These are phyloP conservation scores for Pelagomonas calceolata DNA, from an alignment of 108 stramenopile genomes.

Conservation along the genomic window DNA sequence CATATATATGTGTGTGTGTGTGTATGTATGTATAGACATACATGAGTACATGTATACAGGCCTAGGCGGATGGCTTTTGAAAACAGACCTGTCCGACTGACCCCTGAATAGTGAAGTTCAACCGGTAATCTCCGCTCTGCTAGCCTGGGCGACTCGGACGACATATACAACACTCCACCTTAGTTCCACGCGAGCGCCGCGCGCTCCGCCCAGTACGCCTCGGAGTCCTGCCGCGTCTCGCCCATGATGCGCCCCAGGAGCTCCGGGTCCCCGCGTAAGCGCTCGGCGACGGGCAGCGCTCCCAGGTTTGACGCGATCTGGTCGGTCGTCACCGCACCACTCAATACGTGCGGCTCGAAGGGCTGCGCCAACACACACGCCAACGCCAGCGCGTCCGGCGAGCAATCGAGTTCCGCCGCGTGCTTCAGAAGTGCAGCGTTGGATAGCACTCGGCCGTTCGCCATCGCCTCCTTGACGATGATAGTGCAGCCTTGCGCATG, in stretches of 20 bases:
- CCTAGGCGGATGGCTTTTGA: too few relatives aligned
- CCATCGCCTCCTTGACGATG: constrained; percentile 68
- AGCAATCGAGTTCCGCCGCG: constrained; percentile 31
- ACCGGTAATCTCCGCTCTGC: too few relatives aligned
- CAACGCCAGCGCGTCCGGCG: constrained; percentile 54
- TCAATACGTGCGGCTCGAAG: constrained; percentile 55
- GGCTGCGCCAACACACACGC: constrained; percentile 56
- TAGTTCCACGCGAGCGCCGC: not conserved
- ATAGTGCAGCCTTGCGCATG: constrained; percentile 50
- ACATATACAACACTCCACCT: too few relatives aligned
- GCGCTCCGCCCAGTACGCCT: not conserved
- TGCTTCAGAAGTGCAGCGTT: constrained; percentile 27
- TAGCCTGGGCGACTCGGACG: too few relatives aligned
- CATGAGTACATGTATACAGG: too few relatives aligned
- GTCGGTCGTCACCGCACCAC: constrained; percentile 1
- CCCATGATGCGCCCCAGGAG: not conserved
- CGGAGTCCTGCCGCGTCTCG: not conserved
- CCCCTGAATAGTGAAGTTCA: too few relatives aligned
- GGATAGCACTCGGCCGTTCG: constrained; percentile 51
- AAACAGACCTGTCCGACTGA: too few relatives aligned
- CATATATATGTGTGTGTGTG: too few relatives aligned
- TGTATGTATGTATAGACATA: too few relatives aligned
- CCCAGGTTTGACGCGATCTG: not conserved
- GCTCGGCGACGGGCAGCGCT: not conserved
- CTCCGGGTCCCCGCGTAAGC: not conserved